These are phyloP conservation scores for Leccinum huronense DNA, from an alignment of 1,284 basidiomycete genomes.

Conservation along the genomic window DNA sequence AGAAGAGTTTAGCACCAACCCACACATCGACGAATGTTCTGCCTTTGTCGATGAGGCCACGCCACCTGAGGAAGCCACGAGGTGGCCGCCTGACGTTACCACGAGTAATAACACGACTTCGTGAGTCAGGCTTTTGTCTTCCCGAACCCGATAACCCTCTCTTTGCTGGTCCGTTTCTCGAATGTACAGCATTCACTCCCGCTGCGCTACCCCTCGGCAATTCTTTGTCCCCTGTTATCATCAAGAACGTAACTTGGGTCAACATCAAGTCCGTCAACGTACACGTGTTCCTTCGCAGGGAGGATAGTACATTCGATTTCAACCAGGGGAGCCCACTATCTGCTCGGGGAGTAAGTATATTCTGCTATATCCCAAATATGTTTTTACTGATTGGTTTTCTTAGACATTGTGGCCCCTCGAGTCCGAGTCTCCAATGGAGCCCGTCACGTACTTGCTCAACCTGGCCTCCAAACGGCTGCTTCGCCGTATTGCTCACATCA, in stretches of 20 bases:
- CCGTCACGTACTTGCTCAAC: not conserved
- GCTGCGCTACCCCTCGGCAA: not conserved
- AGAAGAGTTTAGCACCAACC: too few relatives aligned
- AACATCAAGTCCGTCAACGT: not conserved
- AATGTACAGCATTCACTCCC: not conserved
- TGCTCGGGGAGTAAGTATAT: not conserved
- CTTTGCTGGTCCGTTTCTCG: too few relatives aligned
- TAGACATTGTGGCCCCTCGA: not conserved
- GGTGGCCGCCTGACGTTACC: not conserved
- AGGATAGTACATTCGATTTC: not conserved
- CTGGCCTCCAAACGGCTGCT: not conserved
- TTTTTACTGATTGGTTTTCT: not conserved
- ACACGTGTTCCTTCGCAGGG: not conserved
- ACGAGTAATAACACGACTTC: not conserved
- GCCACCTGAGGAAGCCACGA: not conserved
- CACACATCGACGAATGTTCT: too few relatives aligned
- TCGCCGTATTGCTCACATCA: not conserved
- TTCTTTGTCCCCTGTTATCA: not conserved
- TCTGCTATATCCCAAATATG: not conserved
- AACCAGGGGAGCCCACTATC: not conserved
- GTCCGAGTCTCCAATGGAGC: not conserved
- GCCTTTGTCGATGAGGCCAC: not conserved
- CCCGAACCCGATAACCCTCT: too few relatives aligned
- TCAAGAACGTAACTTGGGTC: not conserved
- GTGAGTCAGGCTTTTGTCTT: too few relatives aligned